A percentile compares a stretch with the other conserved stretches of the same genome.
phyloP scores from a whole-genome alignment of 257 asterid genomes.

The Cynanchum wilfordii region DNA sequence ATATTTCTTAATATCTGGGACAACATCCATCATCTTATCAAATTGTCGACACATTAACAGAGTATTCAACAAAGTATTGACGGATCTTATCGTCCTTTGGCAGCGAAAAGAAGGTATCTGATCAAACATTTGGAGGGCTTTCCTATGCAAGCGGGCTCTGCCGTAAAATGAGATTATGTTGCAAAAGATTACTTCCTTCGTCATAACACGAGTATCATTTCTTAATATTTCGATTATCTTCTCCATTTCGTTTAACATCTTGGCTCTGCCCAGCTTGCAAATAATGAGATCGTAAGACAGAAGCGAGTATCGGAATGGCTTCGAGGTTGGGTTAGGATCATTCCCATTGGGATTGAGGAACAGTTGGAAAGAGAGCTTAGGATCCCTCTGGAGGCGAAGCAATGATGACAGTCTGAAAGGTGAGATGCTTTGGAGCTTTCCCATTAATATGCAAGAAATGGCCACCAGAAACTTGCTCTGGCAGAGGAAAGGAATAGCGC shows the following conservation, averaged over 20 bases:
- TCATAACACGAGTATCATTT: conserved; percentile 40
- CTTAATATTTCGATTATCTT: conserved; percentile 38
- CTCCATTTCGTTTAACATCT: conserved; percentile 66
- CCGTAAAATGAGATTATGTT: conserved; percentile 55
- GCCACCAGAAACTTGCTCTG: neutral
- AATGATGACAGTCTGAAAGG: conserved; percentile 71
- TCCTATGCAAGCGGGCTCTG: conserved; percentile 49
- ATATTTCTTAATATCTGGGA: conserved; percentile 28
- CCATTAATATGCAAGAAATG: conserved; percentile 32
- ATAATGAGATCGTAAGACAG: conserved; percentile 76
- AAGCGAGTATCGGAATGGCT: conserved; percentile 59
- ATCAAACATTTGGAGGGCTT: conserved; percentile 51
- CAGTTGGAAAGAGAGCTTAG: conserved; percentile 57
- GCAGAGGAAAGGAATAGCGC: neutral
- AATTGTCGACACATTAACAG: conserved; percentile 46
- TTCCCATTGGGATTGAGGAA: conserved; percentile 58
- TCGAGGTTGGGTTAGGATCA: conserved; percentile 26
- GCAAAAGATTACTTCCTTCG: conserved; percentile 62
- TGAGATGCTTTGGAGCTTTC: conserved; percentile 42
- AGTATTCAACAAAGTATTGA: conserved; percentile 52
- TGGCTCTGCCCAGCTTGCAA: conserved; percentile 71
- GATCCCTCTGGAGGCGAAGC: conserved; percentile 67
- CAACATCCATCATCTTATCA: conserved; percentile 40
- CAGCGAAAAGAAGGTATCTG: conserved; percentile 57
- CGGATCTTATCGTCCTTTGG: conserved; percentile 54